Conservation (phyloP, 352 stramenopile species). For the Thalassiosira allenii region DNA sequence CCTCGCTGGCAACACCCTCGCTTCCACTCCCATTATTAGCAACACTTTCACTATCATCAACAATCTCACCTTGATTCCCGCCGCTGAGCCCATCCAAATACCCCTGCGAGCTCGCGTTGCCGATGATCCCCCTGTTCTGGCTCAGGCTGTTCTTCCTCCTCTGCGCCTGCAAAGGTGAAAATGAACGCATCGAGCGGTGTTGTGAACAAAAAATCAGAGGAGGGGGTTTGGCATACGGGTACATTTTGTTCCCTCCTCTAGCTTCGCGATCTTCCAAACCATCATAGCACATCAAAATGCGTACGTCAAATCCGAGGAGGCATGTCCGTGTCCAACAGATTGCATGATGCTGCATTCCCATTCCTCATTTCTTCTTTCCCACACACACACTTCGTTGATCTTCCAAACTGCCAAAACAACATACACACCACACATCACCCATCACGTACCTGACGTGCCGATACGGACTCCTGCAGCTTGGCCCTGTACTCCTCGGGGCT, state of each 20-base stretch:
- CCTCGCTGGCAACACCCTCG: neutral
- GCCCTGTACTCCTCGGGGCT: constrained; percentile 74
- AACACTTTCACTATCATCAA: neutral
- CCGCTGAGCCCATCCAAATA: constrained; percentile 23
- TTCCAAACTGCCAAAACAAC: too few species aligned
- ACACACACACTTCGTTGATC: too few species aligned
- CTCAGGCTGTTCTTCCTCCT: constrained; percentile 12
- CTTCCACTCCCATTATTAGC: neutral
- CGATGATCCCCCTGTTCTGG: constrained; percentile 14
- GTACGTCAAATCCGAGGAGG: too few species aligned
- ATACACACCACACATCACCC: constrained; percentile 1
- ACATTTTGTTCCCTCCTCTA: too few species aligned
- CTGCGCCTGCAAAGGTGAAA: neutral
- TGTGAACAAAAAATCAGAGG: constrained; percentile 13
- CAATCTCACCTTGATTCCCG: constrained; percentile 7
- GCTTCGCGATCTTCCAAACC: too few species aligned
- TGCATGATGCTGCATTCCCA: too few species aligned
- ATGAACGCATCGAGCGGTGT: neutral
- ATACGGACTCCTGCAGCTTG: constrained; percentile 68
- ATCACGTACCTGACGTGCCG: constrained; percentile 46
- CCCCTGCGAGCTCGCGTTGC: constrained; percentile 15
- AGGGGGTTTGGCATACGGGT: too few species aligned
- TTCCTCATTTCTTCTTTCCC: too few species aligned
- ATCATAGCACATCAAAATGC: too few species aligned
- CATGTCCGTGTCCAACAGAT: too few species aligned